Conservation (phyloP, 345 rosid species). For the Microthlaspi erraticum region DNA sequence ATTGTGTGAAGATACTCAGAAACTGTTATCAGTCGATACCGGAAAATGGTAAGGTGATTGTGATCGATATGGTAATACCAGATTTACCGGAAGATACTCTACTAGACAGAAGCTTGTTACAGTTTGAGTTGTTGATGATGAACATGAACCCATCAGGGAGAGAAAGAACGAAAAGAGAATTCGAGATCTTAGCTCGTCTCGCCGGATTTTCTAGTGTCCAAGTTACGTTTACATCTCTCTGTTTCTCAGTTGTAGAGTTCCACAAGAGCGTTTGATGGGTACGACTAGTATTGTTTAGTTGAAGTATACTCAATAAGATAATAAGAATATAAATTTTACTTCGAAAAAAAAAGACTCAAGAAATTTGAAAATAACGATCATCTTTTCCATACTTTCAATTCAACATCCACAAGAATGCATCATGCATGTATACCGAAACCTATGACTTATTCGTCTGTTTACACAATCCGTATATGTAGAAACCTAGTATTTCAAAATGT, state of each 20-base stretch:
- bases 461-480: too few relatives aligned
- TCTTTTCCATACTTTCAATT: too few relatives aligned
- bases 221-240: conserved; percentile 44
- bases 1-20: conserved; percentile 53
- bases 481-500: background rate
- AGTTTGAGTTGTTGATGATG: conserved; percentile 47
- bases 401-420: too few relatives aligned
- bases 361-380: too few relatives aligned
- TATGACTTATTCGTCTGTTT: too few relatives aligned
- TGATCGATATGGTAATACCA: conserved; percentile 52
- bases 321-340: too few relatives aligned
- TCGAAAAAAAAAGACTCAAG: too few relatives aligned
- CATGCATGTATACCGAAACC: too few relatives aligned
- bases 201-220: conserved; percentile 59
- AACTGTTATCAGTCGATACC: conserved; percentile 55
- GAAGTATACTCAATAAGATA: too few relatives aligned
- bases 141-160: conserved; percentile 47
- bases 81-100: conserved; percentile 44
- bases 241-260: conserved; percentile 54
- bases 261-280: conserved; percentile 40
- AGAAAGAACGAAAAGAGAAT: conserved; percentile 53
- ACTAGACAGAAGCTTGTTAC: conserved; percentile 45
- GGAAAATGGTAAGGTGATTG: conserved; percentile 51
- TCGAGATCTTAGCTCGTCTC: conserved; percentile 47
- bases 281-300: background rate